Conservation (phyloP, 176 grass and related monocot genomes). For the Musa schizocarpa region DNA sequence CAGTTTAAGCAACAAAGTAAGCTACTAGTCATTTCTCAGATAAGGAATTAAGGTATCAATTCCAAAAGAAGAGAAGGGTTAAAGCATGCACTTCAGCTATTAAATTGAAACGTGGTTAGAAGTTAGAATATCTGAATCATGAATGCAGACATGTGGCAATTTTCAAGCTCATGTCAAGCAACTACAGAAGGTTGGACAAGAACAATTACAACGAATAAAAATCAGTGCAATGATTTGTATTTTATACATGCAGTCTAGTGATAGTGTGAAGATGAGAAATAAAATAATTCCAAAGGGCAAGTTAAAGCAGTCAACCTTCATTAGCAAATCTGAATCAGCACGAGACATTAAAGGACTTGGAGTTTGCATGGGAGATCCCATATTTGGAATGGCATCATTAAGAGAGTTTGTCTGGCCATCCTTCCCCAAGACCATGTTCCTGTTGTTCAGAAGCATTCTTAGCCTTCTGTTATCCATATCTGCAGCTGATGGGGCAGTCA, state of each 20-base stretch:
- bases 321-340: slow-evolving; percentile 55
- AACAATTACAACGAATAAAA: too few species aligned
- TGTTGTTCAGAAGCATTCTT: slow-evolving; percentile 68
- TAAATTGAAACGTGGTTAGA: too few species aligned
- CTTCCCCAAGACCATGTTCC: slow-evolving; percentile 51
- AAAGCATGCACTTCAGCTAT: too few species aligned
- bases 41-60: too few species aligned
- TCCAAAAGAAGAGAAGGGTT: too few species aligned
- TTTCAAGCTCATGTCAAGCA: too few species aligned
- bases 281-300: slow-evolving; percentile 20
- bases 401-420: slow-evolving; percentile 59
- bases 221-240: too few species aligned
- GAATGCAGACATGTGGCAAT: too few species aligned
- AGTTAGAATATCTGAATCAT: too few species aligned
- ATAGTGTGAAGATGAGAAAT: background rate
- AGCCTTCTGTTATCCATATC: slow-evolving; percentile 72
- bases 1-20: too few species aligned
- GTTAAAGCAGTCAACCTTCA: slow-evolving; percentile 46
- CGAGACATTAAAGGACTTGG: slow-evolving; percentile 34
- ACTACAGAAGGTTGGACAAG: too few species aligned
- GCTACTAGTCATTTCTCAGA: too few species aligned
- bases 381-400: slow-evolving; percentile 56
- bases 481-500: slow-evolving; percentile 55
- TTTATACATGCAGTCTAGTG: background rate
- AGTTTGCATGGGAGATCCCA: slow-evolving; percentile 60